phyloP scores from a whole-genome alignment of 306 rosid species.

The Dicorynia guianensis region DNA sequence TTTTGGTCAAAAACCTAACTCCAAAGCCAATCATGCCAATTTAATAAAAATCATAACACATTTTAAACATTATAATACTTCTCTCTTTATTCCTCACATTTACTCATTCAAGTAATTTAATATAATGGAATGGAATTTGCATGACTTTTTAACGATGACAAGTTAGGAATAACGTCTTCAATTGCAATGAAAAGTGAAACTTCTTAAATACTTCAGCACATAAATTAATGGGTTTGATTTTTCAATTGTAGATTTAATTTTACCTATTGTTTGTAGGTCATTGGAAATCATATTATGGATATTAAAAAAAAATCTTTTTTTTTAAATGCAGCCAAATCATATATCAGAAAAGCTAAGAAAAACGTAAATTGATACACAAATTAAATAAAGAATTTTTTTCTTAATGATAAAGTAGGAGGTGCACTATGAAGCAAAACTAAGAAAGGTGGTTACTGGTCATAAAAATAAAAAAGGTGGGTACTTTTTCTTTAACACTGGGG shows the following conservation, averaged over 20 bases:
- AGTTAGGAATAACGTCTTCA: not conserved
- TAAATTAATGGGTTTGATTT: not conserved
- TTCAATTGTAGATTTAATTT: not conserved
- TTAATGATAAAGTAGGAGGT: slow-evolving; percentile 19
- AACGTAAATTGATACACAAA: not conserved
- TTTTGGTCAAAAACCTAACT: too few relatives aligned
- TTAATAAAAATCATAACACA: too few relatives aligned
- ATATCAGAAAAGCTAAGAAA: not conserved
- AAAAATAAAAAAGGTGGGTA: not conserved
- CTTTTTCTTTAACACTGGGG: not conserved
- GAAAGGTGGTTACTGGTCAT: slow-evolving; percentile 5
- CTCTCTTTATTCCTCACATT: not conserved
- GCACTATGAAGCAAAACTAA: slow-evolving; percentile 34
- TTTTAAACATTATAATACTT: not conserved
- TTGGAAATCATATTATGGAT: not conserved
- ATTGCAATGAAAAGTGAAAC: not conserved
- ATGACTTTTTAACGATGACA: not conserved
- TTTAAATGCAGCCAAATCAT: slow-evolving; percentile 25
- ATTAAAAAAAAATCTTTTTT: not conserved
- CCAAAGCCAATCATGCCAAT: too few relatives aligned
- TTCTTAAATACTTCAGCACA: not conserved
- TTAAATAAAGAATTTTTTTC: not conserved
- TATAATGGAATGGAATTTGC: not conserved
- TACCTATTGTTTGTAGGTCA: not conserved
- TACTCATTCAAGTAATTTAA: not conserved